Base-by-base conservation (phyloP, 176 grass and related monocot genomes). In the Coix lacrymajobi region DNA sequence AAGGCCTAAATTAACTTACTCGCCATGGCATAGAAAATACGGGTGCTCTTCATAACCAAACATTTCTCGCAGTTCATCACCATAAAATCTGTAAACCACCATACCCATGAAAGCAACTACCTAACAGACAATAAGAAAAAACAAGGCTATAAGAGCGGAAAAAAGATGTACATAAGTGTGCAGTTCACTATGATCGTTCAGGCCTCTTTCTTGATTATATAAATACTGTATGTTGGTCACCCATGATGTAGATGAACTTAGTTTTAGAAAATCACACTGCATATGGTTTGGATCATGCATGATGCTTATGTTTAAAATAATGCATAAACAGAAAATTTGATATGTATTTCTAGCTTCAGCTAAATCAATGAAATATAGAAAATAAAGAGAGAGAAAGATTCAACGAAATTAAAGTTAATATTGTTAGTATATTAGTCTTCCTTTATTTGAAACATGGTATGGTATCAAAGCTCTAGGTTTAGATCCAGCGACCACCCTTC, bases 21-120 rank as follows among this genome's bases (percentile, higher is more conserved):
- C n/a, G 93, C 88, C 89, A 96, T 92, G 66, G 88, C 89, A 75
- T 98, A 98, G 69, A 98, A 98, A 74, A 83, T 98, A 98, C 34
- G 96, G 91, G 85, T 98, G 96, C 37, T 95, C 87, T 85, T 96
- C 87, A 90, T 98, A 98, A 34, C 90, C 96, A 89, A 98, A 98
- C 96, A 96, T 98, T 92, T 98, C 96, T 82, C 89, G 87, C 79
- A 98, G 77, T 87, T 98, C 96, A 82, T 98, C 96, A 71, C 96
- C 93, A 69, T 98, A 98, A 79, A 95, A 95, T 92, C 88, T 95
- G 84, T 98, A 98, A 51, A 95, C 89, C 87, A 98, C 73, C 96
- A 98, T 80, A 84, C 92, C 93, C 83, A 98, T 91, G 58, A 95
- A 88, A 90, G 83, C 87, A 63, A 98, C 92, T 75, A 98, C 90